A percentile compares a stretch with the other conserved stretches of the same genome.
phyloP scores from a whole-genome alignment of 2,329 filamentous ascomycete genomes.

The Trichoderma guizhouense region DNA sequence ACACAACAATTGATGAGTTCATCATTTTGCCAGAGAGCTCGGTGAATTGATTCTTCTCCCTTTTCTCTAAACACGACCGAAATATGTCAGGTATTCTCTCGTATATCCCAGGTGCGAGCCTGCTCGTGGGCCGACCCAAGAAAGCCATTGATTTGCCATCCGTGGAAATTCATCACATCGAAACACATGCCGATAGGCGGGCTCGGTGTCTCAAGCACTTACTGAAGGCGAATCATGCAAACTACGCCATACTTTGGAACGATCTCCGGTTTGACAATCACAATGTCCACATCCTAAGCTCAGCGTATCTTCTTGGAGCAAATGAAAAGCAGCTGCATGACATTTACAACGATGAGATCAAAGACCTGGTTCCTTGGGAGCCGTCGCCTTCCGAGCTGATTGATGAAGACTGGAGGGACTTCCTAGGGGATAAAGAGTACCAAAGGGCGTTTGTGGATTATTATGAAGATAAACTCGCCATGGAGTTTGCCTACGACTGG shows the following conservation, averaged over 20 bases:
- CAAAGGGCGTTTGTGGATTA: constrained; percentile 92
- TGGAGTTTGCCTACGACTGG: constrained; percentile 76
- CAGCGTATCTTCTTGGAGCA: constrained; percentile 82
- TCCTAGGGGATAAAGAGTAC: constrained; percentile 73
- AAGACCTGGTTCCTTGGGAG: constrained; percentile 72
- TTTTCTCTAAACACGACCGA: background rate
- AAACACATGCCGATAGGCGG: constrained; percentile 74
- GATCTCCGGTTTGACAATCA: constrained; percentile 77
- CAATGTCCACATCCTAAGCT: constrained; percentile 74
- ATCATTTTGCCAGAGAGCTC: background rate
- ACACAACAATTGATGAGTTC: constrained; percentile 7
- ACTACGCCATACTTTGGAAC: constrained; percentile 79
- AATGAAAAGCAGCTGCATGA: constrained; percentile 67
- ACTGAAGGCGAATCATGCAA: constrained; percentile 86
- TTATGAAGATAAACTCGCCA: constrained; percentile 85
- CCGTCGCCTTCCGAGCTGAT: constrained; percentile 83
- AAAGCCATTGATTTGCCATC: constrained; percentile 57
- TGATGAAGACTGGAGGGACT: constrained; percentile 81
- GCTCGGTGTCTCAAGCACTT: constrained; percentile 85
- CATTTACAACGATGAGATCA: constrained; percentile 75
- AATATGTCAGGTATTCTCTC: constrained; percentile 36
- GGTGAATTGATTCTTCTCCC: background rate
- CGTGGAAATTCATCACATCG: constrained; percentile 73
- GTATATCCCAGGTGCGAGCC: constrained; percentile 31
- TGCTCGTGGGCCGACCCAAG: constrained; percentile 26